Conservation (phyloP, 805 yeast species). For the Isabelozyma gotoi region DNA sequence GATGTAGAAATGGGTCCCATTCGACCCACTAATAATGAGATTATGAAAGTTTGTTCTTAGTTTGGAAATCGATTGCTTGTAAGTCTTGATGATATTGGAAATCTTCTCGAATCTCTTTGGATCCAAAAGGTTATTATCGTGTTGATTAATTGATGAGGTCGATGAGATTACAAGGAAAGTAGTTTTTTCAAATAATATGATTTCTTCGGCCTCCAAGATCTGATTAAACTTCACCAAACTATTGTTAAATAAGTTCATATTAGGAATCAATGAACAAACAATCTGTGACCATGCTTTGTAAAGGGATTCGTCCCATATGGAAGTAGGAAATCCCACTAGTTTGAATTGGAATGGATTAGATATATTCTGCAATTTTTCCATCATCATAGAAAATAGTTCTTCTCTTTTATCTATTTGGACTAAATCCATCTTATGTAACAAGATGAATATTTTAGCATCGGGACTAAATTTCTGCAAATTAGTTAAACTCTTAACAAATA, state of each 20-base stretch:
- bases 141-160: slow-evolving; percentile 43
- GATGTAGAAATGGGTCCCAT: slow-evolving; percentile 46
- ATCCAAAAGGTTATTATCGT: slow-evolving; percentile 46
- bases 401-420: slow-evolving; percentile 84
- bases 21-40: slow-evolving; percentile 63
- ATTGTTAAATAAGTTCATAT: slow-evolving; percentile 76
- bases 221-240: slow-evolving; percentile 71
- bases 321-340: slow-evolving; percentile 85
- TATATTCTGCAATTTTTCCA: slow-evolving; percentile 74
- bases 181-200: slow-evolving; percentile 87
- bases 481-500: slow-evolving; percentile 78
- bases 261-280: slow-evolving; percentile 92
- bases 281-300: slow-evolving; percentile 97
- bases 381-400: slow-evolving; percentile 80
- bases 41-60: slow-evolving; percentile 82
- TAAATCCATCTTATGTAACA: slow-evolving; percentile 94
- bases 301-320: slow-evolving; percentile 95
- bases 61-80: slow-evolving; percentile 87
- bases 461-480: slow-evolving; percentile 85
- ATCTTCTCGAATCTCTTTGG: slow-evolving; percentile 94
- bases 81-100: slow-evolving; percentile 89
- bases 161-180: slow-evolving; percentile 82
- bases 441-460: slow-evolving; percentile 84
- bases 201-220: slow-evolving; percentile 81
- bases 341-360: slow-evolving; percentile 65